phyloP scores from a whole-genome alignment of 2,329 filamentous ascomycete species.

The Diplodia intermedia region DNA sequence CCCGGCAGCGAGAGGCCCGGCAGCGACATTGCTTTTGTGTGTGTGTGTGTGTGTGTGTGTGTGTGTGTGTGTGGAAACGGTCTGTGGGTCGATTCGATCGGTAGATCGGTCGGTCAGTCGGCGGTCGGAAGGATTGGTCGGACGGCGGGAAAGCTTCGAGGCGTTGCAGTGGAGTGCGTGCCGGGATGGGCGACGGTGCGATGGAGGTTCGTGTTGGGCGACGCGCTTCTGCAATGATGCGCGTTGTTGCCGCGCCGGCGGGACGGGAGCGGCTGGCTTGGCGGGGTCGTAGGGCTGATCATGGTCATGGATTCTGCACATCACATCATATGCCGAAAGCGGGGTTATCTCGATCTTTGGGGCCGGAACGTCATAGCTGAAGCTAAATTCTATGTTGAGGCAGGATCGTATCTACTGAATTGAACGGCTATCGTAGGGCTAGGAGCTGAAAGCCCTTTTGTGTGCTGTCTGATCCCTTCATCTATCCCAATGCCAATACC shows the following conservation, averaged over 20 bases:
- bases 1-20: constrained; percentile 56
- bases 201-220: constrained; percentile 12
- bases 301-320: constrained; percentile 18
- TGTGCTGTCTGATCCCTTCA: constrained; percentile 17
- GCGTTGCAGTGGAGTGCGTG: neutral
- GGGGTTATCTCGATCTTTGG: constrained; percentile 22
- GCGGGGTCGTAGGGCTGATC: constrained; percentile 31
- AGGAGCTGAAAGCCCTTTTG: neutral
- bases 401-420: constrained; percentile 6
- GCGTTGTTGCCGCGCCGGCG: constrained; percentile 28
- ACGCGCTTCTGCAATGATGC: constrained; percentile 12
- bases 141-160: neutral
- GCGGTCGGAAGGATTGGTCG: neutral
- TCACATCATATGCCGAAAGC: constrained; percentile 28
- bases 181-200: constrained; percentile 11
- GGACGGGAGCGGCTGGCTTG: constrained; percentile 27
- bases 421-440: constrained; percentile 14
- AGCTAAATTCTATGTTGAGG: constrained; percentile 15
- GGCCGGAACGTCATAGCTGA: constrained; percentile 21
- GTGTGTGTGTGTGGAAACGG: no score
- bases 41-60: no score
- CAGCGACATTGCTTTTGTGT: constrained; percentile 44
- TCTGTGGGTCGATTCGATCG: neutral
- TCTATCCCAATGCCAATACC: constrained; percentile 20
- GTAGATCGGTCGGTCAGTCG: neutral